Evolutionary conservation across 306 rosid genomes (phyloP).

Genomic region (Cucumis cinereus): DNA sequence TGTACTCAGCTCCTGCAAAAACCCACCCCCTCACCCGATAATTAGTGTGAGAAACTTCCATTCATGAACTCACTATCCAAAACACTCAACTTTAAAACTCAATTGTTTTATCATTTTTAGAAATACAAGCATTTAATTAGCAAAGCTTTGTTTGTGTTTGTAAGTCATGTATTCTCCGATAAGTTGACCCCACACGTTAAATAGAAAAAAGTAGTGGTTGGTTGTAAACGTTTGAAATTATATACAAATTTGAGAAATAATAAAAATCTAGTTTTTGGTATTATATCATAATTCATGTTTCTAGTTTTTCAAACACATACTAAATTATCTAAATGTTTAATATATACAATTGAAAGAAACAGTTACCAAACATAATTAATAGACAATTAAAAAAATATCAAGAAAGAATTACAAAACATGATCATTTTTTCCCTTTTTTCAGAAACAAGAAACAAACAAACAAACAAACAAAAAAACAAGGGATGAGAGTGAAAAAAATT

Average conservation of each 20-base stretch:
- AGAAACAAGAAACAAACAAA: not conserved
- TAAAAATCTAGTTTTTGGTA: not conserved
- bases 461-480: not conserved
- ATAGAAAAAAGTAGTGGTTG: too few species aligned
- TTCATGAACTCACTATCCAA: not conserved
- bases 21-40: not conserved
- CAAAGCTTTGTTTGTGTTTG: too few species aligned
- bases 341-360: not conserved
- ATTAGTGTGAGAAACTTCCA: not conserved
- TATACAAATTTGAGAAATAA: not conserved
- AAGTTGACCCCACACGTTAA: too few species aligned
- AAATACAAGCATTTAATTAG: not conserved
- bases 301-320: not conserved
- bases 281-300: not conserved
- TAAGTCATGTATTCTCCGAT: too few species aligned
- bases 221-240: not conserved
- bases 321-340: not conserved
- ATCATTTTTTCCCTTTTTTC: not conserved
- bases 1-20: conserved; percentile 53
- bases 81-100: not conserved
- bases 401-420: not conserved
- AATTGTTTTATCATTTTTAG: too few species aligned
- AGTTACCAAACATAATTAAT: not conserved
- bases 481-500: not conserved
- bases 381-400: not conserved